A percentile compares a stretch with the other conserved stretches of the same genome.
Evolutionary conservation across 495 filamentous ascomycete genomes (phyloP).

Genomic region (Margaritispora aquatica): DNA sequence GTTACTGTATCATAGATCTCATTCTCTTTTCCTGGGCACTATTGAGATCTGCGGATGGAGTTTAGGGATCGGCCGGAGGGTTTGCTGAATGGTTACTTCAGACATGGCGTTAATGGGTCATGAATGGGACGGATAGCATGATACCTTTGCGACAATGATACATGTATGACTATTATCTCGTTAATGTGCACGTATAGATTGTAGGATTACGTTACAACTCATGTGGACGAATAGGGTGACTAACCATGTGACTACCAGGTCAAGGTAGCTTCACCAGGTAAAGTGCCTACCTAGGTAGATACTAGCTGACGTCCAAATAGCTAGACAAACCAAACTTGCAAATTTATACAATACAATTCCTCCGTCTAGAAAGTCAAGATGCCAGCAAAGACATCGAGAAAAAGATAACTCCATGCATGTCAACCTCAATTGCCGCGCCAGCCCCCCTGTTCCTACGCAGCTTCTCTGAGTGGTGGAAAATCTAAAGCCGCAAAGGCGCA

Average conservation of each 20-base stretch:
- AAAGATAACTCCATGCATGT: no score
- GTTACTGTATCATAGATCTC: slow-evolving; percentile 21
- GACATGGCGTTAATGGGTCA: not conserved
- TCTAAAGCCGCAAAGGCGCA: not conserved
- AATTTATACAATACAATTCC: no score
- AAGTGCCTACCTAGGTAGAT: no score
- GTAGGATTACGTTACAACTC: no score
- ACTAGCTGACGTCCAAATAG: no score
- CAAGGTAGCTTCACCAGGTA: no score
- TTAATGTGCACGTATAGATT: no score
- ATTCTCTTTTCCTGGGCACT: not conserved
- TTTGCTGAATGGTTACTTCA: not conserved
- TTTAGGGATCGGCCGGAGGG: not conserved
- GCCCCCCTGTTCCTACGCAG: not conserved
- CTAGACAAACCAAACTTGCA: no score
- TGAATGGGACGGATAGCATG: slow-evolving; percentile 1
- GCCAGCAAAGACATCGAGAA: no score
- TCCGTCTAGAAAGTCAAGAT: no score
- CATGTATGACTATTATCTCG: not conserved
- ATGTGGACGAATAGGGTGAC: no score
- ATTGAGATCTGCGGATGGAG: slow-evolving; percentile 1
- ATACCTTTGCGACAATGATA: not conserved
- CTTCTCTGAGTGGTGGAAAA: not conserved
- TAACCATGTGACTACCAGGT: no score
- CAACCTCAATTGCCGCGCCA: not conserved